These are phyloP conservation scores for Metschnikowia kunwiensis DNA, from an alignment of 805 yeast species.

Conservation along the genomic window DNA sequence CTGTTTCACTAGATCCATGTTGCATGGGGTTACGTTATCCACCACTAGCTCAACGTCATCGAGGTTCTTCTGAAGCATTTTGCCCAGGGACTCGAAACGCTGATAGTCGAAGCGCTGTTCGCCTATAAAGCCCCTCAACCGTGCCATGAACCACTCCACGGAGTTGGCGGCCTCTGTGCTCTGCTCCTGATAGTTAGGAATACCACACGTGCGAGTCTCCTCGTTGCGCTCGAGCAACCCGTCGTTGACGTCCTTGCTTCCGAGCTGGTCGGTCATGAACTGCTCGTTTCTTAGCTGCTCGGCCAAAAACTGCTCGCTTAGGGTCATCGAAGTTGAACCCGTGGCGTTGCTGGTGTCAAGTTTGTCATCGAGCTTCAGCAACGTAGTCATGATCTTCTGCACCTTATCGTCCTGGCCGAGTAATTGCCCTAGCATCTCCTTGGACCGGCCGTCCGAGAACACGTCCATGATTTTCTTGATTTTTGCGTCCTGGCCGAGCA, in stretches of 20 bases:
- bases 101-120: constrained; percentile 2
- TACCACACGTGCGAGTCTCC: too few species aligned
- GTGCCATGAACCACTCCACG: background rate
- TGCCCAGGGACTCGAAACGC: constrained; percentile 1
- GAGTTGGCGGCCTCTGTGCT: too few species aligned
- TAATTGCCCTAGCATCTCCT: background rate
- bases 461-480: background rate
- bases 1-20: background rate
- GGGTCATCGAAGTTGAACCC: too few species aligned
- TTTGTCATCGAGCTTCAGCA: background rate
- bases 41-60: background rate
- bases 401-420: constrained; percentile 1
- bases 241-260: constrained; percentile 1
- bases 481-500: constrained; percentile 1
- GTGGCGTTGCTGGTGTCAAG: background rate
- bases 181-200: too few species aligned
- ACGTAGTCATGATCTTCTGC: background rate
- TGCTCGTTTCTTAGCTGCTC: too few species aligned
- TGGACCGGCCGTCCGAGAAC: background rate
- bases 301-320: too few species aligned
- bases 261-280: too few species aligned
- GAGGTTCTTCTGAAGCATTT: background rate
- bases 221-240: constrained; percentile 1
- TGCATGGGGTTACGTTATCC: background rate
- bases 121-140: background rate